A percentile compares a stretch with the other conserved stretches of the same genome.
phyloP scores from a whole-genome alignment of 257 asterid genomes.

The Sherardia arvensis region DNA sequence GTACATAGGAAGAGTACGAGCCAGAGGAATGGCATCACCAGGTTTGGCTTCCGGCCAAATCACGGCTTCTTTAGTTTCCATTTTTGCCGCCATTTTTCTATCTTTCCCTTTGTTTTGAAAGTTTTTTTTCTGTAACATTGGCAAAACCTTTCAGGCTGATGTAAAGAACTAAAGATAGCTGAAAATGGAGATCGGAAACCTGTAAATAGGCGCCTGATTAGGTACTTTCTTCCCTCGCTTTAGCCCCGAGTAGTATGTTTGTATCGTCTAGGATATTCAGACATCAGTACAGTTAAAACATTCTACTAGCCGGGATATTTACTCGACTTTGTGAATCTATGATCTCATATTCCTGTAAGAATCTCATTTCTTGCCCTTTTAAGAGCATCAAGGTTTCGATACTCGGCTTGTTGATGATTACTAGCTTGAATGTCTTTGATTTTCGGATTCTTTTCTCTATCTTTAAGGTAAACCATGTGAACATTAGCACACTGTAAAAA shows the following conservation, averaged over 20 bases:
- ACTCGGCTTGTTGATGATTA: neutral
- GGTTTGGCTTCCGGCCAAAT: constrained; percentile 22
- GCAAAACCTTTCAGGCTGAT: constrained; percentile 35
- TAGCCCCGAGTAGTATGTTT: neutral
- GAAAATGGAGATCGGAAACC: constrained; percentile 21
- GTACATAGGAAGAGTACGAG: constrained; percentile 62
- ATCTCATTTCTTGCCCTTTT: neutral
- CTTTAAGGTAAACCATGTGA: neutral
- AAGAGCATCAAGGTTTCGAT: neutral
- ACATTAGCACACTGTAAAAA: too few relatives aligned
- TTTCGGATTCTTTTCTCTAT: neutral
- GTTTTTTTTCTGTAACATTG: constrained; percentile 11
- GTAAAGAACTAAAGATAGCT: constrained; percentile 1
- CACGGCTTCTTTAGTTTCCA: constrained; percentile 7
- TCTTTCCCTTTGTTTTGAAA: constrained; percentile 9
- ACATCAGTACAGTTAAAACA: neutral
- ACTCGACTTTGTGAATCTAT: neutral
- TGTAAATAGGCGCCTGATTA: constrained; percentile 20
- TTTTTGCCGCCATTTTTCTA: constrained; percentile 5
- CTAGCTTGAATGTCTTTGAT: neutral
- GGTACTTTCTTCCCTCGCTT: neutral
- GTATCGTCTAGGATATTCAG: neutral
- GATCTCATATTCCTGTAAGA: neutral
- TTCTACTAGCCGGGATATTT: neutral
- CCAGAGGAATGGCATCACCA: constrained; percentile 29